Conservation (phyloP, 257 asterid genomes). For the Nicotiana attenuata region DNA sequence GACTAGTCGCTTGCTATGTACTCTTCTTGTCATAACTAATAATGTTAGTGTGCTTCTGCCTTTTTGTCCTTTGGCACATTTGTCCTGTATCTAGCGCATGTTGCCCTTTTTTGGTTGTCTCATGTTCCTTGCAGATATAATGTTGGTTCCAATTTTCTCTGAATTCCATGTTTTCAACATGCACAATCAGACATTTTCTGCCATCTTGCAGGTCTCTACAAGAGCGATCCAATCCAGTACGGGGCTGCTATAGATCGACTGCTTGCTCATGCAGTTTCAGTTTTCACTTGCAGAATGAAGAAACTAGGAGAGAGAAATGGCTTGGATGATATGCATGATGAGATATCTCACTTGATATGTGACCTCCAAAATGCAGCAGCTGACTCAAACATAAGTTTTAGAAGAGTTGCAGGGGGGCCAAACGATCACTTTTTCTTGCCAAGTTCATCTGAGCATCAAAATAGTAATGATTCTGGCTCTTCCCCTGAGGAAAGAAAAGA, state of each 20-base stretch:
- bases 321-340: constrained; percentile 45
- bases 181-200: neutral
- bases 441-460: constrained; percentile 49
- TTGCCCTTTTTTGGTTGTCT: neutral
- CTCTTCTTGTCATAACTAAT: neutral
- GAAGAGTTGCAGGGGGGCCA: constrained; percentile 74
- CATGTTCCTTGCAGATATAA: neutral
- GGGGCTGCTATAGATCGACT: constrained; percentile 46
- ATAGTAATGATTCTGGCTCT: constrained; percentile 32
- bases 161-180: neutral
- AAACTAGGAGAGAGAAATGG: constrained; percentile 50
- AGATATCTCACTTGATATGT: constrained; percentile 56
- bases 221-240: constrained; percentile 43
- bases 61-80: neutral
- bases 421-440: constrained; percentile 80
- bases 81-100: neutral
- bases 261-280: constrained; percentile 55
- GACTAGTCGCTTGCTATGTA: neutral
- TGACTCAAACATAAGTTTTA: constrained; percentile 71
- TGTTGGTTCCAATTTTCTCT: neutral
- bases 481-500: constrained; percentile 48
- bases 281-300: constrained; percentile 52
- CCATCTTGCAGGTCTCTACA: constrained; percentile 43
- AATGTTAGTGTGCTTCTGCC: neutral
- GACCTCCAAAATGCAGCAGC: constrained; percentile 94